A percentile compares a stretch with the other conserved stretches of the same genome.
Conservation (phyloP, 176 grass and related monocot genomes). For the Oryza meridionalis region DNA sequence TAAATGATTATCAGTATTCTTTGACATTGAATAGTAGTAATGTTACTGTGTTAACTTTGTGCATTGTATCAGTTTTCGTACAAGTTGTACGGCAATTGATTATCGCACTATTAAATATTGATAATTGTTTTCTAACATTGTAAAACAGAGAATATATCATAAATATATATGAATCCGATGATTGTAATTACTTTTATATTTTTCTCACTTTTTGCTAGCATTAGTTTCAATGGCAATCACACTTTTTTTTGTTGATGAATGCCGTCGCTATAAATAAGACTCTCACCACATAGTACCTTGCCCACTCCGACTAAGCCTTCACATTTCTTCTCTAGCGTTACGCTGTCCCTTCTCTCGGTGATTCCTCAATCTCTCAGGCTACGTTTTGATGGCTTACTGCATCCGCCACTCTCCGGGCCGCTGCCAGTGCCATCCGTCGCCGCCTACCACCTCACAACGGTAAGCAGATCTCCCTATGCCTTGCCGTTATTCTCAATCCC, state of each 20-base stretch:
- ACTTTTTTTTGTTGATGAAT: fast-evolving
- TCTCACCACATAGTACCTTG: fast-evolving
- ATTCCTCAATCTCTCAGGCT: background rate
- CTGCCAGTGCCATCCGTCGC: fast-evolving
- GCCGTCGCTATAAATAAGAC: background rate
- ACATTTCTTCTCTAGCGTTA: too few species aligned
- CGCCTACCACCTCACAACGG: fast-evolving
- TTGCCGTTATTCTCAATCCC: background rate
- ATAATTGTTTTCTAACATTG: background rate
- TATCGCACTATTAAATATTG: background rate
- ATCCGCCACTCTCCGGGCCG: fast-evolving
- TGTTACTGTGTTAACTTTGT: too few species aligned
- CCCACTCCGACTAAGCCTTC: fast-evolving
- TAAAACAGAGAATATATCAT: background rate
- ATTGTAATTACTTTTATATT: background rate
- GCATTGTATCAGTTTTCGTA: too few species aligned
- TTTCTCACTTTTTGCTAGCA: background rate
- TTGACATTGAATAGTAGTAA: background rate
- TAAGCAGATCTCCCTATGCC: fast-evolving
- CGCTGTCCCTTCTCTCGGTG: fast-evolving
- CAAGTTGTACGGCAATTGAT: background rate
- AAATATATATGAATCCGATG: background rate
- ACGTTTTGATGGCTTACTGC: background rate
- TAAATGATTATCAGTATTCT: background rate
- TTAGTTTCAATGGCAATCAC: too few species aligned